phyloP scores from a whole-genome alignment of 345 rosid genomes.

The Raphanus raphanistrum region DNA sequence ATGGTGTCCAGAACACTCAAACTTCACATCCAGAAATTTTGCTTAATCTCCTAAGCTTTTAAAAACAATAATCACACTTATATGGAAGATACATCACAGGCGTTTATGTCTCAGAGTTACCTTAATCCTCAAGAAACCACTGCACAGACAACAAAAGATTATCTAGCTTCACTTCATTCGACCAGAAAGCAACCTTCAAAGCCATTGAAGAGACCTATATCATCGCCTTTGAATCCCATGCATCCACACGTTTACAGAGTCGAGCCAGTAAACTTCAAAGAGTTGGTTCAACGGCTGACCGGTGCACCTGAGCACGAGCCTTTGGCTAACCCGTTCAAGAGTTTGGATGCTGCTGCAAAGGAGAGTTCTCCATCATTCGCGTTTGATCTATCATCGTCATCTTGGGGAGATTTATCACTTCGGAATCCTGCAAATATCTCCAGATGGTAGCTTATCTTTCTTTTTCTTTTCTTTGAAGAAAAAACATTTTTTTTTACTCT shows the following conservation, averaged over 20 bases:
- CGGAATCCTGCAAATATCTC: not conserved
- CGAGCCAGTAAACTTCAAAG: not conserved
- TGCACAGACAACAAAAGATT: not conserved
- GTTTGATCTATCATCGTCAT: not conserved
- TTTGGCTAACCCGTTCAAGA: not conserved
- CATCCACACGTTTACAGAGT: slow-evolving; percentile 1
- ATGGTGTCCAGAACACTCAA: not conserved
- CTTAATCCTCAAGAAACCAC: not conserved
- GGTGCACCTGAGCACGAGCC: not conserved
- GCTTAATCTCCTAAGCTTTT: not conserved
- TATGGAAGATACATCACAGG: not conserved
- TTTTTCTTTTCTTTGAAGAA: not conserved
- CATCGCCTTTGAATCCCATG: not conserved
- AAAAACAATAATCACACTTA: not conserved
- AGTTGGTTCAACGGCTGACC: not conserved
- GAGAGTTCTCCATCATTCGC: not conserved
- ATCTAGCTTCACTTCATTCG: not conserved
- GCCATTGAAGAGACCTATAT: not conserved
- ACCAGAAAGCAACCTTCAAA: not conserved
- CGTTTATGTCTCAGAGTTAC: not conserved
- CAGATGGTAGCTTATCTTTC: not conserved
- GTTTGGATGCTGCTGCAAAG: not conserved
- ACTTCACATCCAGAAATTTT: not conserved
- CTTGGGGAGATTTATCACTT: not conserved
- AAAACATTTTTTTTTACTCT: not conserved